Conservation (phyloP, 73 alveolate species). For the Chromera velia region DNA sequence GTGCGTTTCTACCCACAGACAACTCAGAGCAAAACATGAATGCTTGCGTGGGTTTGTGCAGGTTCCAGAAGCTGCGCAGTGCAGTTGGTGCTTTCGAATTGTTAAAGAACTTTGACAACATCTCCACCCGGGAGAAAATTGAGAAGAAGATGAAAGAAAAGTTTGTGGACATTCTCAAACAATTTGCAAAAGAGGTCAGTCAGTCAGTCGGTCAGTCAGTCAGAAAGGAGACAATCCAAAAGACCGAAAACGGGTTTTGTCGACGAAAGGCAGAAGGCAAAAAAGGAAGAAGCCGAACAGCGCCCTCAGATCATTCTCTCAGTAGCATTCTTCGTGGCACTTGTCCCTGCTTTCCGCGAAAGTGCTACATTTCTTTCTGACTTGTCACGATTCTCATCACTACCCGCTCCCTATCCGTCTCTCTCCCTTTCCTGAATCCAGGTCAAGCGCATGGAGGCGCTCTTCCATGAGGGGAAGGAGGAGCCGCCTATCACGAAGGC, state of each 20-base stretch:
- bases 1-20: too few relatives aligned
- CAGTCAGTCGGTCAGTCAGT: slow-evolving; percentile 7
- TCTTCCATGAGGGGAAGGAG: slow-evolving; percentile 68
- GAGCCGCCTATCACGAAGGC: slow-evolving; percentile 89
- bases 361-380: background rate
- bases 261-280: too few relatives aligned
- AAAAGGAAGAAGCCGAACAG: too few relatives aligned
- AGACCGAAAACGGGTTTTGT: too few relatives aligned
- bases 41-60: too few relatives aligned
- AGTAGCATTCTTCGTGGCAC: too few relatives aligned
- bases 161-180: slow-evolving; percentile 71
- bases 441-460: slow-evolving; percentile 73
- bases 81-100: slow-evolving; percentile 91
- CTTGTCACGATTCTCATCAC: background rate
- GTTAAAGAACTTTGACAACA: slow-evolving; percentile 81
- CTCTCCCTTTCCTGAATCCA: too few relatives aligned
- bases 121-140: slow-evolving; percentile 74
- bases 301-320: too few relatives aligned
- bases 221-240: background rate
- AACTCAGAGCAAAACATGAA: too few relatives aligned
- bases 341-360: too few relatives aligned
- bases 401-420: too few relatives aligned
- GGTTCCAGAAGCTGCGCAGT: slow-evolving; percentile 73
- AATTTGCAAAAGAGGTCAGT: slow-evolving; percentile 65
- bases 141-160: slow-evolving; percentile 81